Evolutionary conservation across 495 filamentous ascomycete species (phyloP).

Genomic region (Neurospora intermedia): DNA sequence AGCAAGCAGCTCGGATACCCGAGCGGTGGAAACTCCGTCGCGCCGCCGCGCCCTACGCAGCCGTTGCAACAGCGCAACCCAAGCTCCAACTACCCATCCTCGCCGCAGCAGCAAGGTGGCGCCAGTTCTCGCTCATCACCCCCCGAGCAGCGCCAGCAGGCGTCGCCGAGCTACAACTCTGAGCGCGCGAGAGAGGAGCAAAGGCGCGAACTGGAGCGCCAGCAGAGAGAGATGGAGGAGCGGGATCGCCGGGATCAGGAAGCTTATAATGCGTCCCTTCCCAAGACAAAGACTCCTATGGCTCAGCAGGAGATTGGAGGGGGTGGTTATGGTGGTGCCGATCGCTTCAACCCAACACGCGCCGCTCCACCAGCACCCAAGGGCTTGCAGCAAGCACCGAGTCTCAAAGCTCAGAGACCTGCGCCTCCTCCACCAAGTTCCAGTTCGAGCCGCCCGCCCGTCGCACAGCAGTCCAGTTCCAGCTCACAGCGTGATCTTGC

Average conservation of each 20-base stretch:
- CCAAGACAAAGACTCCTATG: conserved; percentile 59
- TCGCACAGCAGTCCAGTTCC: conserved; percentile 33
- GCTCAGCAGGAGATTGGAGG: conserved; percentile 78
- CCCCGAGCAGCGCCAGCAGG: conserved; percentile 35
- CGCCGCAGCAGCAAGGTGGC: conserved; percentile 16
- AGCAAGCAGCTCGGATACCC: conserved; percentile 61
- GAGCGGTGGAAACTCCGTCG: conserved; percentile 51
- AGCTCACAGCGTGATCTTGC: conserved; percentile 14
- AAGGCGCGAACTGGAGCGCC: conserved; percentile 30
- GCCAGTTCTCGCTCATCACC: conserved; percentile 27
- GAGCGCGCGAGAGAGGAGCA: conserved; percentile 45
- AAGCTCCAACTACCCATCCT: conserved; percentile 27
- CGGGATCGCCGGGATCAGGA: conserved; percentile 63
- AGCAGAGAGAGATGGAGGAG: conserved; percentile 55
- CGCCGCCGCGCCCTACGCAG: conserved; percentile 66
- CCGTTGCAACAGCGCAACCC: conserved; percentile 29
- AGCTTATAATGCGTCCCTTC: conserved; percentile 77
- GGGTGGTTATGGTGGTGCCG: conserved; percentile 30
- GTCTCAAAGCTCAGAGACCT: conserved; percentile 42
- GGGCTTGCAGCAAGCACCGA: conserved; percentile 30
- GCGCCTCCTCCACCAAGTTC: conserved; percentile 37
- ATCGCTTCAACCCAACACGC: conserved; percentile 76
- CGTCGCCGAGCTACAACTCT: conserved; percentile 37
- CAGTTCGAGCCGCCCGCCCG: conserved; percentile 24
- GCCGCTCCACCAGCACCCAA: conserved; percentile 53